Percentiles rank a stretch among this genome's conserved stretches.
Evolutionary conservation across 805 yeast genomes (phyloP).

Genomic region (Wickerhamiella alocasiicola): DNA sequence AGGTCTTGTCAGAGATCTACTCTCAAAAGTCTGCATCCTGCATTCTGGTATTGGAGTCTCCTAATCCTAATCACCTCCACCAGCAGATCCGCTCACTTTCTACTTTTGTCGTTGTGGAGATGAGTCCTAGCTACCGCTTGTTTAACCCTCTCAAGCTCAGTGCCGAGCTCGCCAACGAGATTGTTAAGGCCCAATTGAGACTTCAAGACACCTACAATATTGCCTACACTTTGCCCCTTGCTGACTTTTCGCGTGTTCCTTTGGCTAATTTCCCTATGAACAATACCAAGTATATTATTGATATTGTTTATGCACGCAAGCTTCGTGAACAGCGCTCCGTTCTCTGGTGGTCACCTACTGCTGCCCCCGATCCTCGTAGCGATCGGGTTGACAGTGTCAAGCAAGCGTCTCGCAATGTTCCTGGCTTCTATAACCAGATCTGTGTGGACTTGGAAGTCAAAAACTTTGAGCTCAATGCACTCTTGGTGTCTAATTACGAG

Average conservation of each 20-base stretch:
- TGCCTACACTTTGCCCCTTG: slow-evolving; percentile 32
- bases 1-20: slow-evolving; percentile 40
- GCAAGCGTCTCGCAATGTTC: slow-evolving; percentile 59
- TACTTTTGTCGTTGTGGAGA: slow-evolving; percentile 51
- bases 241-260: slow-evolving; percentile 71
- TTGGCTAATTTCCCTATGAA: slow-evolving; percentile 74
- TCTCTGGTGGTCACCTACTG: slow-evolving; percentile 86
- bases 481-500: slow-evolving; percentile 51
- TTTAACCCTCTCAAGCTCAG: slow-evolving; percentile 59
- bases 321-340: slow-evolving; percentile 53
- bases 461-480: slow-evolving; percentile 74
- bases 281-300: slow-evolving; percentile 66
- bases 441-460: slow-evolving; percentile 65
- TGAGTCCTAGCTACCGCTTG: slow-evolving; percentile 42
- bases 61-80: slow-evolving; percentile 33
- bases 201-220: slow-evolving; percentile 52
- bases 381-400: slow-evolving; percentile 53
- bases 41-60: slow-evolving; percentile 59
- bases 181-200: slow-evolving; percentile 59
- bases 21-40: slow-evolving; percentile 34
- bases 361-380: slow-evolving; percentile 71
- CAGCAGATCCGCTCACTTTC: slow-evolving; percentile 37
- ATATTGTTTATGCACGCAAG: slow-evolving; percentile 73
- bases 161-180: slow-evolving; percentile 44
- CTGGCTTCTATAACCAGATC: slow-evolving; percentile 70